A percentile compares a stretch with the other conserved stretches of the same genome.
Evolutionary conservation across 345 rosid genomes (phyloP).

Genomic region (Salix udensis): DNA sequence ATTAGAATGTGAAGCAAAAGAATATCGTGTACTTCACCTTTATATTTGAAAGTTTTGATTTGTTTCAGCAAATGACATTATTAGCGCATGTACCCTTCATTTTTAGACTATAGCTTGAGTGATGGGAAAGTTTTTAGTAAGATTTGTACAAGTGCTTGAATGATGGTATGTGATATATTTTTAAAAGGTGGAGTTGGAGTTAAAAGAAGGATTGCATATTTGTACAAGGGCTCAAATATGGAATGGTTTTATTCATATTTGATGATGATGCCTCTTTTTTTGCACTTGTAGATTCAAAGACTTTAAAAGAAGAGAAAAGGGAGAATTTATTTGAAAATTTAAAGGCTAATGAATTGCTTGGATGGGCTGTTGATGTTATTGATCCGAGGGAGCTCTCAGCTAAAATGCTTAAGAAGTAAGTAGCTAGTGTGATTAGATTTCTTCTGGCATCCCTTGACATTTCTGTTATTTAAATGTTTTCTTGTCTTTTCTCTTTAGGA

Average conservation of each 20-base stretch:
- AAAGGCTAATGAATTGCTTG: constrained; percentile 68
- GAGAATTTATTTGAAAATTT: constrained; percentile 72
- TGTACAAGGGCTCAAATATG: background rate
- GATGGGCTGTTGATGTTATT: constrained; percentile 96
- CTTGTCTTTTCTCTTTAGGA: constrained; percentile 36
- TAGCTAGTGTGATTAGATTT: background rate
- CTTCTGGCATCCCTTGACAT: background rate
- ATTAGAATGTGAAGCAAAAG: background rate
- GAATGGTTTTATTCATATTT: background rate
- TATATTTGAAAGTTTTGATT: background rate
- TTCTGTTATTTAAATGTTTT: constrained; percentile 1
- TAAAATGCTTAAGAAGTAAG: constrained; percentile 84
- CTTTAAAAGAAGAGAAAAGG: constrained; percentile 89
- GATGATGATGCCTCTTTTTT: background rate
- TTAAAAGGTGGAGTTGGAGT: background rate
- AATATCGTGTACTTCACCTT: background rate
- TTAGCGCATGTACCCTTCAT: background rate
- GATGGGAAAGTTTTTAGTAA: background rate
- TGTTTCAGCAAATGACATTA: background rate
- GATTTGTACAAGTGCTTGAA: background rate
- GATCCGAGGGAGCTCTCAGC: constrained; percentile 91
- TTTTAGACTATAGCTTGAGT: background rate
- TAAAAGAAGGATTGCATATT: too few species aligned
- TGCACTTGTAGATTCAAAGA: constrained; percentile 67
- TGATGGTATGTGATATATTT: background rate